A percentile compares a stretch with the other conserved stretches of the same genome.
phyloP scores from a whole-genome alignment of 2,329 filamentous ascomycete species.

The Tolypocladium album region DNA sequence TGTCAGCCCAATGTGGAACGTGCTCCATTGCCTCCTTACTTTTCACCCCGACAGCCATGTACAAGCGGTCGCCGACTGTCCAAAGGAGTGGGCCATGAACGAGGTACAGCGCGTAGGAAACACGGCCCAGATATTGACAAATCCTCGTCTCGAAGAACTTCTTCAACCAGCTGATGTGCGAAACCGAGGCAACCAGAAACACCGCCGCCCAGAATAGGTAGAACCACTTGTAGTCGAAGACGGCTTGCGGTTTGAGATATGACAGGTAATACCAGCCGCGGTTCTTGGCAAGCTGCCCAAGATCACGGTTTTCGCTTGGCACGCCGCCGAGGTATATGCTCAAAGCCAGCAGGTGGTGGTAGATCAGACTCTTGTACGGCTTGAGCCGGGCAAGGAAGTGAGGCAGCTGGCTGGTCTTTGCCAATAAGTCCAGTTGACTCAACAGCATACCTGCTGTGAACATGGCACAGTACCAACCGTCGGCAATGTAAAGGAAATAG shows the following conservation, averaged over 20 bases:
- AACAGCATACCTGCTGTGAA: constrained; percentile 53
- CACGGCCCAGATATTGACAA: constrained; percentile 50
- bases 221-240: constrained; percentile 59
- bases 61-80: constrained; percentile 51
- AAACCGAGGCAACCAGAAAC: constrained; percentile 43
- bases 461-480: constrained; percentile 51
- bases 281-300: constrained; percentile 37
- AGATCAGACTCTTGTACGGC: constrained; percentile 39
- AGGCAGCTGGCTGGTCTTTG: constrained; percentile 38
- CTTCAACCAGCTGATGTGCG: constrained; percentile 47
- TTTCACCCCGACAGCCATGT: constrained; percentile 47
- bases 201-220: constrained; percentile 51
- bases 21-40: constrained; percentile 35
- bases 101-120: constrained; percentile 54
- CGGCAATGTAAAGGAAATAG: constrained; percentile 59
- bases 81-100: constrained; percentile 53
- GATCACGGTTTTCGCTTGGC: constrained; percentile 38
- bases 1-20: constrained; percentile 46
- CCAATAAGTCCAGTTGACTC: constrained; percentile 48
- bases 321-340: constrained; percentile 50
- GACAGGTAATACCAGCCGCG: constrained; percentile 52
- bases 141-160: constrained; percentile 46
- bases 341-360: constrained; percentile 37
- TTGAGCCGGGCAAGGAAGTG: constrained; percentile 31
- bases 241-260: constrained; percentile 52